A percentile compares a stretch with the other conserved stretches of the same genome.
These are phyloP conservation scores for Plasmodium vivax DNA, from an alignment of 169 alveolate species.

Conservation along the genomic window DNA sequence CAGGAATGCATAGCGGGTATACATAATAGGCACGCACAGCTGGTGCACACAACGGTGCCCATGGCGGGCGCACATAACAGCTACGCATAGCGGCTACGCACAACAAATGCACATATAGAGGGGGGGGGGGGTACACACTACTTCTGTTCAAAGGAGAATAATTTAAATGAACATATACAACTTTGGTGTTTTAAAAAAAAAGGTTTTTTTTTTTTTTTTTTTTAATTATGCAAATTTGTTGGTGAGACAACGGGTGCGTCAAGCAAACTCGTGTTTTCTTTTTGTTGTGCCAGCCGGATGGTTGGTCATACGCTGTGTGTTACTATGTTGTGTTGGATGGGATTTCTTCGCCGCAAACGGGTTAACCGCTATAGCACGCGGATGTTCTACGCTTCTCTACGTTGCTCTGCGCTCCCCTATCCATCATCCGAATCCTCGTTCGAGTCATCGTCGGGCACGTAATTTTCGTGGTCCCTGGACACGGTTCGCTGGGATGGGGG, in stretches of 20 bases:
- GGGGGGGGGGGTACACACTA: background rate
- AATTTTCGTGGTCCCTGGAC: slow-evolving; percentile 21
- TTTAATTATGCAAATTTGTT: slow-evolving; percentile 41
- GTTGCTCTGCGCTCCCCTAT: background rate
- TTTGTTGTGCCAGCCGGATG: background rate
- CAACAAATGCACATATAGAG: background rate
- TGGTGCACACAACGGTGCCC: background rate
- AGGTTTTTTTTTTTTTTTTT: background rate
- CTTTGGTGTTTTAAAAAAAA: background rate
- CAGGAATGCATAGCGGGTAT: background rate
- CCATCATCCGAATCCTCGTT: slow-evolving; percentile 56
- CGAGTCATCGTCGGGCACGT: slow-evolving; percentile 52
- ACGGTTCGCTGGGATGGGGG: background rate
- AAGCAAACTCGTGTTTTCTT: background rate
- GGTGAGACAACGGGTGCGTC: background rate
- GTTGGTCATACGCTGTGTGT: background rate
- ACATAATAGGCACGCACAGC: background rate
- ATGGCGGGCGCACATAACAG: background rate
- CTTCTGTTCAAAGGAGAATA: slow-evolving; percentile 4
- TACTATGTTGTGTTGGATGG: background rate
- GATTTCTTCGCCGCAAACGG: background rate
- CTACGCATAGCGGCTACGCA: background rate
- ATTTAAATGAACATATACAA: background rate
- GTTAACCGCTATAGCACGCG: background rate
- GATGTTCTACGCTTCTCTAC: background rate